Evolutionary conservation across 2,329 filamentous ascomycete species (phyloP).

Genomic region (Gaeumannomyces tritici): DNA sequence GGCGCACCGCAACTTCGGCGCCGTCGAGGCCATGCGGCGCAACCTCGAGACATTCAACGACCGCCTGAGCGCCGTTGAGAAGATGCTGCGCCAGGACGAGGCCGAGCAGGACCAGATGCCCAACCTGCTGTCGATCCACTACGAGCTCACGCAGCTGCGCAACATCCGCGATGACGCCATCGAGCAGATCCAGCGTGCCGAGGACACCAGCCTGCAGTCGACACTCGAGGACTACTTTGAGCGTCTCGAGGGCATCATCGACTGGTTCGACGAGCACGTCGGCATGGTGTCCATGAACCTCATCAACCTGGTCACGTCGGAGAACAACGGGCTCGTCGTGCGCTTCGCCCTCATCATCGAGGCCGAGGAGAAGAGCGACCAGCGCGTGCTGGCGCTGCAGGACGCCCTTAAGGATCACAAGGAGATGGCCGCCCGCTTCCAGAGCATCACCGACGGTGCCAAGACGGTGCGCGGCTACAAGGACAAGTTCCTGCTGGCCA

Average conservation of each 20-base stretch:
- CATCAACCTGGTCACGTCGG: constrained; percentile 75
- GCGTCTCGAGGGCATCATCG: constrained; percentile 75
- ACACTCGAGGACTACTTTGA: constrained; percentile 88
- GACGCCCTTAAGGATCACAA: constrained; percentile 94
- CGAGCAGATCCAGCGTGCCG: constrained; percentile 79
- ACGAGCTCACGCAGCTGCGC: constrained; percentile 80
- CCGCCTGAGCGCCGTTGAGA: constrained; percentile 65
- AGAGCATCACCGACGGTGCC: constrained; percentile 88
- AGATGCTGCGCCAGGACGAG: constrained; percentile 74
- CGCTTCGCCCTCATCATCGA: constrained; percentile 86
- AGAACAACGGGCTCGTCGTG: constrained; percentile 84
- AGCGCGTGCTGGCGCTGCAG: constrained; percentile 80
- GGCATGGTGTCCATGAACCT: constrained; percentile 82
- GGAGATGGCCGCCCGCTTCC: constrained; percentile 86
- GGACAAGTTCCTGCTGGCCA: constrained; percentile 81
- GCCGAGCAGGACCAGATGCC: constrained; percentile 81
- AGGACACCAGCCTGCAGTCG: constrained; percentile 63
- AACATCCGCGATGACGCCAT: constrained; percentile 95
- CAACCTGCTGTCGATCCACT: constrained; percentile 81
- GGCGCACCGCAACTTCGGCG: constrained; percentile 92
- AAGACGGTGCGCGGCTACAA: constrained; percentile 94
- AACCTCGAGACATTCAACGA: constrained; percentile 83
- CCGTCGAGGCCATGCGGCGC: constrained; percentile 84
- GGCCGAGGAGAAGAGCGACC: constrained; percentile 93
- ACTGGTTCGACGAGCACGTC: constrained; percentile 93